Conservation (phyloP, 2,329 filamentous ascomycete species). For the Mycosphaerella sp. region DNA sequence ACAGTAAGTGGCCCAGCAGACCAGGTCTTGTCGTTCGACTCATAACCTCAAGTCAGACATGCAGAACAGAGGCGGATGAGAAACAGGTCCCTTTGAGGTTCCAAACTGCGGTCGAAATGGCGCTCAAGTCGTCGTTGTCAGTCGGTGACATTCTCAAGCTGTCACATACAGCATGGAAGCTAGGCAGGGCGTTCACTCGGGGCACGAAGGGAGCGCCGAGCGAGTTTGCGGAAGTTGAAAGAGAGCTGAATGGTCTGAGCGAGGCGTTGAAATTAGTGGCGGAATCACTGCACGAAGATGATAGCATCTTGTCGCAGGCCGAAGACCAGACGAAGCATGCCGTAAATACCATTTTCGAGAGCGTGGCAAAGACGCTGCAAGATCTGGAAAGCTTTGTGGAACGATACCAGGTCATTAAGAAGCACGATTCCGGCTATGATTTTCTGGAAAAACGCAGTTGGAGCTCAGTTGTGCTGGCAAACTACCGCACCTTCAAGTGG, state of each 20-base stretch:
- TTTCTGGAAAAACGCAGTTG: constrained; percentile 41
- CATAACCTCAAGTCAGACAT: neutral
- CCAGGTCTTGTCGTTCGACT: too few relatives aligned
- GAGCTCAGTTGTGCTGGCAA: constrained; percentile 38
- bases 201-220: constrained; percentile 36
- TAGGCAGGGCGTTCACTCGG: constrained; percentile 40
- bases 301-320: constrained; percentile 33
- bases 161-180: constrained; percentile 43
- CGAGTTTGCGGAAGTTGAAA: constrained; percentile 41
- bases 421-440: constrained; percentile 36
- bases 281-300: constrained; percentile 37
- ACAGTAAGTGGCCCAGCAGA: too few relatives aligned
- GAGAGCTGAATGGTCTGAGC: constrained; percentile 38
- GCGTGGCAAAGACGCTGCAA: constrained; percentile 37
- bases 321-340: constrained; percentile 34
- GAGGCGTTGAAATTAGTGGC: constrained; percentile 42
- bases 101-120: constrained; percentile 15
- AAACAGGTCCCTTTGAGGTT: neutral
- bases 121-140: constrained; percentile 22
- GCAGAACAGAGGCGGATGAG: neutral
- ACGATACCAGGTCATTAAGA: constrained; percentile 41
- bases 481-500: constrained; percentile 42
- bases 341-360: constrained; percentile 36
- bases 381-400: constrained; percentile 43
- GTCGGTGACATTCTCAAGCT: constrained; percentile 43